Base-by-base conservation (phyloP, 2,329 filamentous ascomycete genomes). In the Pseudogymnoascus destructans region DNA sequence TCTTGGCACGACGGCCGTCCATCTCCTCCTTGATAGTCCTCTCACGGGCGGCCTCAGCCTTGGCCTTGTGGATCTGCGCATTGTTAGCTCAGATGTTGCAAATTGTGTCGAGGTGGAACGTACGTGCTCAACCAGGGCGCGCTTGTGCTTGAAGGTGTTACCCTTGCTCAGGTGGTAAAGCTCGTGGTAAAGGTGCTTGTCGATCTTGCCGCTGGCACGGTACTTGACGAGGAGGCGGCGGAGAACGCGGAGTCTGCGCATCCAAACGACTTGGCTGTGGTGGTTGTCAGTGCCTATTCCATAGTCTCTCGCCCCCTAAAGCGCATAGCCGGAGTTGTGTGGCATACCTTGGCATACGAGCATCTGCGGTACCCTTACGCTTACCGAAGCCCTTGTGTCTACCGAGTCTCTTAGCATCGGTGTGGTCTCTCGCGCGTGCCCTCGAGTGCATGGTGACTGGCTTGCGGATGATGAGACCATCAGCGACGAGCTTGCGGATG, bases 71-170 rank as follows among this genome's bases (percentile, higher is more conserved):
- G 75, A 98, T 97, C 93, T 98, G 72, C 70, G 35, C 58, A 49
- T 61, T 63, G 64, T 69, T 66, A 65, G 66, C 60, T 66, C 66
- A 61, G 57, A 61, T 38, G 55, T 58, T 55, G 15, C 60, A 60
- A 55, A 62, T 63, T 61, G 57, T 58, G 61, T 54, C 57, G 27
- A 32, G 8, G 21, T 23, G 57, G 58, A 71, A 89, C 93, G 74
- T 95, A 98, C 93, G 82, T 98, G 93, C 85, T 98, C 93, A 75
- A 98, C 90, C 72, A 98, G 86, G 73, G 91, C 93, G 79, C 93
- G 87, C 91, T 97, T 98, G 89, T 98, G 93, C 91, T 98, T 98
- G 88, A 98, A 98, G 77, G 93, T 92, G 87, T 98, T 98, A 95
- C 93, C 95, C 91, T 98, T 98, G 86, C 88, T 93, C 75, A 95